Evolutionary conservation across 306 rosid species (phyloP).

Genomic region (Cicer yamashitae): DNA sequence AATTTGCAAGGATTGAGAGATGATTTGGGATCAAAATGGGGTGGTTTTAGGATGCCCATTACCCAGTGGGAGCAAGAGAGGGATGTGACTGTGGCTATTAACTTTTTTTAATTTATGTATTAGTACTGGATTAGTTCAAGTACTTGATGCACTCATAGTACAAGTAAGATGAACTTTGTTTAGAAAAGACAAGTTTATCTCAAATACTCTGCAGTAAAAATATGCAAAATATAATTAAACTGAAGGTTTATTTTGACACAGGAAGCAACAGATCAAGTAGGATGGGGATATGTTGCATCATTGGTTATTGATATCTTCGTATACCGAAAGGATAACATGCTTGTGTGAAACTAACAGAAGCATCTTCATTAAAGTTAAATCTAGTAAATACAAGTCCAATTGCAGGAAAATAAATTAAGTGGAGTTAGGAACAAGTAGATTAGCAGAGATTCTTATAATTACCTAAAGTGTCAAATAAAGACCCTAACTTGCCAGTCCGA

Average conservation of each 20-base stretch:
- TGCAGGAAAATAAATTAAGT: neutral
- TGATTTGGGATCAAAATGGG: too few relatives aligned
- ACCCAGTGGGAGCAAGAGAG: too few relatives aligned
- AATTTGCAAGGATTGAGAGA: too few relatives aligned
- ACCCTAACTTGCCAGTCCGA: conserved; percentile 70
- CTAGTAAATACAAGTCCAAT: conserved; percentile 19
- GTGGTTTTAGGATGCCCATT: too few relatives aligned
- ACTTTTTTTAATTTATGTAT: too few relatives aligned
- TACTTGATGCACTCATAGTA: neutral
- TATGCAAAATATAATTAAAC: neutral
- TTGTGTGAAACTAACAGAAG: conserved; percentile 4
- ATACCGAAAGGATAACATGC: conserved; percentile 12
- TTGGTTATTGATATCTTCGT: conserved; percentile 23
- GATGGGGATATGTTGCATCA: conserved; percentile 12
- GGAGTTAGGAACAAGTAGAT: conserved; percentile 32
- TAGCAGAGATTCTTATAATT: conserved; percentile 37
- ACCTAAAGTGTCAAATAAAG: conserved; percentile 73
- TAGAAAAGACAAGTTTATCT: too few relatives aligned
- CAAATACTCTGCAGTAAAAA: neutral
- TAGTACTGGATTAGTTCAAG: too few relatives aligned
- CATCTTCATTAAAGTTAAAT: conserved; percentile 25
- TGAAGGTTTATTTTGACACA: neutral
- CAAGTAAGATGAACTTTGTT: neutral
- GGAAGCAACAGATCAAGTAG: conserved; percentile 6
- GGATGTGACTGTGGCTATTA: too few relatives aligned